A percentile compares a stretch with the other conserved stretches of the same genome.
phyloP scores from a whole-genome alignment of 306 rosid genomes.

The Prunus dulcis region DNA sequence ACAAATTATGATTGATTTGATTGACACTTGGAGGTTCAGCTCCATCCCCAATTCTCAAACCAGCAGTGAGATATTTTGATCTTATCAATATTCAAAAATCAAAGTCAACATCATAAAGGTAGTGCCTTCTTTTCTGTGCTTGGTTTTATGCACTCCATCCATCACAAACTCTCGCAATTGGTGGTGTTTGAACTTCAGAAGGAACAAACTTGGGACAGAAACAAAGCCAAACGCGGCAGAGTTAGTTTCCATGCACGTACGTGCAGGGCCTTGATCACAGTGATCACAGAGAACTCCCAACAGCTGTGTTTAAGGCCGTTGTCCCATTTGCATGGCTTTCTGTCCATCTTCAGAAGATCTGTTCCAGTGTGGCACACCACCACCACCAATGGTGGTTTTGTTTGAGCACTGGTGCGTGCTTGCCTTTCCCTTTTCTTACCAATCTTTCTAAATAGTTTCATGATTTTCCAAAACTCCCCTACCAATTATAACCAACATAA shows the following conservation, averaged over 20 bases:
- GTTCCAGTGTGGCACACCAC: background rate
- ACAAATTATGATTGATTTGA: too few relatives aligned
- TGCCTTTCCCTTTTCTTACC: background rate
- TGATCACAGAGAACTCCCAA: background rate
- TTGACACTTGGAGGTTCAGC: too few relatives aligned
- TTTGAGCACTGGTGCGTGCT: background rate
- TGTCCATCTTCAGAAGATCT: background rate
- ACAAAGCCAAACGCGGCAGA: background rate
- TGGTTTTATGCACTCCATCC: too few relatives aligned
- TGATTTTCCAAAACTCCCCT: background rate
- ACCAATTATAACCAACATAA: background rate
- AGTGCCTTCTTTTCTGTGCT: too few relatives aligned
- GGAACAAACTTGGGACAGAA: background rate
- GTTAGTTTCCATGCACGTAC: background rate
- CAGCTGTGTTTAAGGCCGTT: background rate
- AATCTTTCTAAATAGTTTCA: background rate
- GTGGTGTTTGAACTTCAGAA: background rate
- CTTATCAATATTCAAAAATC: background rate
- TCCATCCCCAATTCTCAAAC: too few relatives aligned
- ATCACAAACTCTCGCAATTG: too few relatives aligned
- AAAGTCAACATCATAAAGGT: slow-evolving; percentile 17
- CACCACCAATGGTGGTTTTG: background rate
- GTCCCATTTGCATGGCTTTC: background rate
- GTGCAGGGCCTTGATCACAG: background rate
- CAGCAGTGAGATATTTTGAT: too few relatives aligned